Conservation (phyloP, 148 eudicot genomes). For the Nepenthes gracilis region DNA sequence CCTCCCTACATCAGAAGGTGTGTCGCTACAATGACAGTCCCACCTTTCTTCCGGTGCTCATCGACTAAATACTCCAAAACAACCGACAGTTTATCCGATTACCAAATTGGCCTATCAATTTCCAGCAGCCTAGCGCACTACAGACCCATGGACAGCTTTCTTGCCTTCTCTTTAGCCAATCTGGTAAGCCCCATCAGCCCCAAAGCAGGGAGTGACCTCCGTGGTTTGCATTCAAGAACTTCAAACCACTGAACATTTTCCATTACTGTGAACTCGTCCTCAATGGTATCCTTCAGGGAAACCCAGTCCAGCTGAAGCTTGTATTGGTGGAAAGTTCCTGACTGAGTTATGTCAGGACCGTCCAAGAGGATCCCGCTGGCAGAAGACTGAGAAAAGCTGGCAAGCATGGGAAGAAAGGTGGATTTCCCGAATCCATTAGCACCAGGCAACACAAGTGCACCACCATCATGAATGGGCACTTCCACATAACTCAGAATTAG, state of each 20-base stretch:
- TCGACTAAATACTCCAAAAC: slow-evolving; percentile 69
- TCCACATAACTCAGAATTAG: slow-evolving; percentile 82
- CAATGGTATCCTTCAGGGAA: slow-evolving; percentile 75
- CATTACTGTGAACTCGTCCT: slow-evolving; percentile 65
- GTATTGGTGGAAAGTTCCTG: slow-evolving; percentile 83
- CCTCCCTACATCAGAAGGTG: too few relatives aligned
- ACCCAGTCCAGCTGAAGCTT: slow-evolving; percentile 93
- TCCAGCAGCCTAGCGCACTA: slow-evolving; percentile 83
- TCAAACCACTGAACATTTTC: slow-evolving; percentile 90
- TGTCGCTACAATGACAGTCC: slow-evolving; percentile 74
- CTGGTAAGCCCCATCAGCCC: slow-evolving; percentile 85
- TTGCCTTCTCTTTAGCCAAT: slow-evolving; percentile 68
- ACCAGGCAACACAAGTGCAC: slow-evolving; percentile 78
- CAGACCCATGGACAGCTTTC: slow-evolving; percentile 89
- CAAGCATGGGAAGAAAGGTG: slow-evolving; percentile 79
- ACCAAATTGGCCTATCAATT: slow-evolving; percentile 87
- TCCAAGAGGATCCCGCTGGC: slow-evolving; percentile 90
- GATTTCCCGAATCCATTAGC: slow-evolving; percentile 86
- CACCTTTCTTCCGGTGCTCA: slow-evolving; percentile 87
- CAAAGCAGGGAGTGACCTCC: slow-evolving; percentile 65
- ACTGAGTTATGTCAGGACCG: slow-evolving; percentile 73
- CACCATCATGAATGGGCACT: slow-evolving; percentile 68
- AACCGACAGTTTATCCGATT: slow-evolving; percentile 90
- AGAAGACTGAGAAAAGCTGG: slow-evolving; percentile 74
- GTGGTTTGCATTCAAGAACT: slow-evolving; percentile 76